Percentiles rank a stretch among this genome's conserved stretches.
phyloP scores from a whole-genome alignment of 805 yeast species.

The Candida berthetii region DNA sequence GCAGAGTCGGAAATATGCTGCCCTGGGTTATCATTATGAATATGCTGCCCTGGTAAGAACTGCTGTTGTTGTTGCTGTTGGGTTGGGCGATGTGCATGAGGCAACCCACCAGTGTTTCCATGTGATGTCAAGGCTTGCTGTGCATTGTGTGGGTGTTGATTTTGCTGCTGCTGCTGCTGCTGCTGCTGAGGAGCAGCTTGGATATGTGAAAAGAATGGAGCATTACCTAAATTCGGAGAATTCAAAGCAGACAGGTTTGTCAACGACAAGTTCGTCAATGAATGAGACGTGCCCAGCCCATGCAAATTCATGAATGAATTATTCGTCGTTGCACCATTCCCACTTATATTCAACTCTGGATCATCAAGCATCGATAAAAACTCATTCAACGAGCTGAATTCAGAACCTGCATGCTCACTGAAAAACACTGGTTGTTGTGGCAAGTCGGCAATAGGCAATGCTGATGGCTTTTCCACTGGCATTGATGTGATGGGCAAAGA shows the following conservation, averaged over 20 bases:
- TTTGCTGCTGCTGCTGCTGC: background rate
- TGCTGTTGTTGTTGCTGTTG: conserved; percentile 9
- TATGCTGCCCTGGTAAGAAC: conserved; percentile 5
- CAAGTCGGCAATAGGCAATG: conserved; percentile 1
- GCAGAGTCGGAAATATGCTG: conserved; percentile 55
- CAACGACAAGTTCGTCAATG: conserved; percentile 19
- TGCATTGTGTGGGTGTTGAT: background rate
- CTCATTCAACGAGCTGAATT: conserved; percentile 84
- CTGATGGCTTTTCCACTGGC: background rate
- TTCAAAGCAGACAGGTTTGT: conserved; percentile 15
- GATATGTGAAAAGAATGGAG: background rate
- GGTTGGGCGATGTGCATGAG: conserved; percentile 4
- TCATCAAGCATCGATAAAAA: conserved; percentile 88
- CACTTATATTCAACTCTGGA: conserved; percentile 44
- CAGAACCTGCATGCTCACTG: conserved; percentile 90
- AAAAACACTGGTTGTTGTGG: conserved; percentile 72
- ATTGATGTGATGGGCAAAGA: background rate
- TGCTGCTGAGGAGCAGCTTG: conserved; percentile 6
- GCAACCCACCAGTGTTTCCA: background rate
- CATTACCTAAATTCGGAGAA: conserved; percentile 12
- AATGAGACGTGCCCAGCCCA: conserved; percentile 15
- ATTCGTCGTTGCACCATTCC: conserved; percentile 1
- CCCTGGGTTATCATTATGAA: conserved; percentile 2
- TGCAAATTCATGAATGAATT: conserved; percentile 1
- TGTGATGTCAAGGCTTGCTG: background rate